These are phyloP conservation scores for Amphibolis antarctica DNA, from an alignment of 106 monocot species.

Conservation along the genomic window DNA sequence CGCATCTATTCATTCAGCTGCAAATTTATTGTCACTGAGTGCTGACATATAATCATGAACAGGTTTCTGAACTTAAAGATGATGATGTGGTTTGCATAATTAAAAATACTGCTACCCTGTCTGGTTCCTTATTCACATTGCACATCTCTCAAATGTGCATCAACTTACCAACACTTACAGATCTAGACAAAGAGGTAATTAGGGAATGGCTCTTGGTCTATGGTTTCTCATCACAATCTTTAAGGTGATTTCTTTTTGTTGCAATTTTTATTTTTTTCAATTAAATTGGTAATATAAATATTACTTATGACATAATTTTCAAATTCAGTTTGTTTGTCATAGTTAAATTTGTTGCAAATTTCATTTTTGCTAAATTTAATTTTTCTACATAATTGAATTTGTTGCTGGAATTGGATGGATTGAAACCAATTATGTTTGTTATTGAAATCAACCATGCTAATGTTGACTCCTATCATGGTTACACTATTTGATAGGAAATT, in stretches of 20 bases:
- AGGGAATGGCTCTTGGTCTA: background rate
- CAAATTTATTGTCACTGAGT: background rate
- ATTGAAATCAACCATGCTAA: too few species aligned
- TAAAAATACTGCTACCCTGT: conserved; percentile 64
- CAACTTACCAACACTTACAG: conserved; percentile 62
- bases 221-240: background rate
- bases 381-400: too few species aligned
- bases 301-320: background rate
- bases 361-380: too few species aligned
- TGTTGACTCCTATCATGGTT: too few species aligned
- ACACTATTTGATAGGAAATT: too few species aligned
- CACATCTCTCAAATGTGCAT: conserved; percentile 60
- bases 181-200: conserved; percentile 56
- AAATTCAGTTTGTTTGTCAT: background rate
- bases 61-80: conserved; percentile 53
- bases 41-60: background rate
- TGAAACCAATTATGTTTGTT: too few species aligned
- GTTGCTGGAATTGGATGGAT: too few species aligned
- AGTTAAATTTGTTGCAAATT: too few species aligned
- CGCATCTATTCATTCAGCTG: too few species aligned
- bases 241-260: background rate
- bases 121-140: conserved; percentile 61
- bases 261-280: background rate
- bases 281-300: background rate
- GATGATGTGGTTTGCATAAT: conserved; percentile 51